These are phyloP conservation scores for Taphrina betulina DNA, from an alignment of 1,139 yeast genomes.

Conservation along the genomic window DNA sequence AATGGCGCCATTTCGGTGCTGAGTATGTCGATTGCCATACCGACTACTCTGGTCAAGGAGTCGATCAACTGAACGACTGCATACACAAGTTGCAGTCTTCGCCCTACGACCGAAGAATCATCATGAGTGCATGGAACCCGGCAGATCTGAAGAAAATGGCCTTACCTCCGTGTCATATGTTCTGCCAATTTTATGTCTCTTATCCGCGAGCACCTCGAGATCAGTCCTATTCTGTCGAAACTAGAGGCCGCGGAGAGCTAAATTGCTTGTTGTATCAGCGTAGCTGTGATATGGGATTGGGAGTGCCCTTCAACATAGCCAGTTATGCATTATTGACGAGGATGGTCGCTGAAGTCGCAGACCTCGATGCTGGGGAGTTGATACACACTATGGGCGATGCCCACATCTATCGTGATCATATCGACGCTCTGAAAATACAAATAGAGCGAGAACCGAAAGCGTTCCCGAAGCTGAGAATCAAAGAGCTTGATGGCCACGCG, in stretches of 20 bases:
- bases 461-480: constrained; percentile 76
- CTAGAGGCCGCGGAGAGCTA: constrained; percentile 57
- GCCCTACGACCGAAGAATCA: constrained; percentile 92
- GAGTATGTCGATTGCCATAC: constrained; percentile 79
- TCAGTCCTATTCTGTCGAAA: constrained; percentile 38
- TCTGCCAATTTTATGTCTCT: constrained; percentile 89
- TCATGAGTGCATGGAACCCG: constrained; percentile 97
- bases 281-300: constrained; percentile 99
- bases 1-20: constrained; percentile 99
- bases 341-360: constrained; percentile 94
- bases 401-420: constrained; percentile 88
- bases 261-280: constrained; percentile 91
- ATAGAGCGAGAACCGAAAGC: constrained; percentile 66
- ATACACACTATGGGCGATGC: constrained; percentile 96
- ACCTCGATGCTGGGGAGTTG: constrained; percentile 91
- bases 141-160: constrained; percentile 94
- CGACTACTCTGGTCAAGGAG: constrained; percentile 83
- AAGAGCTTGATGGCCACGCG: constrained; percentile 53
- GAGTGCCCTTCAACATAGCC: constrained; percentile 97
- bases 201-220: constrained; percentile 54
- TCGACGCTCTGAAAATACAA: constrained; percentile 84
- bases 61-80: constrained; percentile 80
- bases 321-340: constrained; percentile 87
- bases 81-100: constrained; percentile 76
- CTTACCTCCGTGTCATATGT: constrained; percentile 95